Evolutionary conservation across 208 protist genomes (phyloP).

Genomic region (Naegleria lovaniensis): DNA sequence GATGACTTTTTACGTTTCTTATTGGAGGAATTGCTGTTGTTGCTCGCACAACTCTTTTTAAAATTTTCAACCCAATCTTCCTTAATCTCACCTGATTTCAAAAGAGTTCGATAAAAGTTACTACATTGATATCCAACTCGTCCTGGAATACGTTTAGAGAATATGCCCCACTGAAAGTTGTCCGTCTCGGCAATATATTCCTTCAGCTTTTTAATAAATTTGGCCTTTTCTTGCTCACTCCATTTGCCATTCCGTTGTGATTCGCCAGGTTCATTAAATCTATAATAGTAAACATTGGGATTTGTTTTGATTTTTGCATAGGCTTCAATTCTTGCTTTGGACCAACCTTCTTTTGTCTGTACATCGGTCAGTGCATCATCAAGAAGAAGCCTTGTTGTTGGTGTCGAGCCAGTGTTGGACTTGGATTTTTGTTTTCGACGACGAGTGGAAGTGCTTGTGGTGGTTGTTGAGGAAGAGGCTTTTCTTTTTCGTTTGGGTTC

Average conservation of each 20-base stretch:
- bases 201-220: slow-evolving; percentile 20
- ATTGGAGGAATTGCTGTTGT: background rate
- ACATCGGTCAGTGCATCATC: background rate
- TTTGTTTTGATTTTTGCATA: background rate
- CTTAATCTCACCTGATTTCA: slow-evolving; percentile 4
- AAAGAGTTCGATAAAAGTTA: background rate
- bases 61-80: background rate
- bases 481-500: background rate
- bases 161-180: slow-evolving; percentile 15
- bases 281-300: slow-evolving; percentile 25
- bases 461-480: background rate
- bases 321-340: background rate
- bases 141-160: slow-evolving; percentile 1
- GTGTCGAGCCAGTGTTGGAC: background rate
- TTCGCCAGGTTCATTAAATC: slow-evolving; percentile 22
- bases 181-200: background rate
- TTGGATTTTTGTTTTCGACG: background rate
- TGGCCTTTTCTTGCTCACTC: background rate
- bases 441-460: background rate
- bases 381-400: background rate
- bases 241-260: background rate
- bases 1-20: background rate
- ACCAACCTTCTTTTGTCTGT: background rate
- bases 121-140: slow-evolving; percentile 25
- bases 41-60: background rate